A percentile compares a stretch with the other conserved stretches of the same genome.
Evolutionary conservation across 192 early-diverging fungal genomes (phyloP).

Genomic region (Ambispora gerdemannii): DNA sequence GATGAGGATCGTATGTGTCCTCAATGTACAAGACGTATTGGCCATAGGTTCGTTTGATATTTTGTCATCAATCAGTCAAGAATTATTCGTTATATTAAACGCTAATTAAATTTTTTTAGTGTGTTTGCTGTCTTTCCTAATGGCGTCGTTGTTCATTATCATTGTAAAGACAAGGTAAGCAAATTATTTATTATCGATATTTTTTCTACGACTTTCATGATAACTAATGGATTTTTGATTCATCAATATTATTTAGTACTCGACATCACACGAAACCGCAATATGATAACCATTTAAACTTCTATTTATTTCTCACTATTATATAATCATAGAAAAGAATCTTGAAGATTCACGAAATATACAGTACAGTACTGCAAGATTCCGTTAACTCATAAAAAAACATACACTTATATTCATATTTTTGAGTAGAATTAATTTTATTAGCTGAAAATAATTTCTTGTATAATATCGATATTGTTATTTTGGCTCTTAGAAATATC

Average conservation of each 20-base stretch:
- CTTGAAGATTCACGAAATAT: no score
- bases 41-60: conserved; percentile 46
- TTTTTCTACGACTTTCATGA: background rate
- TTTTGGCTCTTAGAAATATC: no score
- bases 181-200: background rate
- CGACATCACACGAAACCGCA: conserved; percentile 14
- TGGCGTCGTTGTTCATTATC: conserved; percentile 71
- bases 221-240: no score
- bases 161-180: conserved; percentile 57
- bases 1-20: conserved; percentile 77
- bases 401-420: no score
- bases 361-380: no score
- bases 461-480: no score
- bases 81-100: conserved; percentile 3
- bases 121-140: conserved; percentile 75
- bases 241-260: conserved; percentile 5
- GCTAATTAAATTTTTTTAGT: conserved; percentile 36
- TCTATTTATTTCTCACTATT: no score
- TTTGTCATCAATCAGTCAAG: background rate
- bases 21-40: conserved; percentile 61
- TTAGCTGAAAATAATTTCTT: no score
- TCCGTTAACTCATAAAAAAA: no score
- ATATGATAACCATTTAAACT: conserved; percentile 21
- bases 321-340: no score
- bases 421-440: no score